phyloP scores from a whole-genome alignment of 1,284 basidiomycete genomes.

The Ustilago shanxiensis region DNA sequence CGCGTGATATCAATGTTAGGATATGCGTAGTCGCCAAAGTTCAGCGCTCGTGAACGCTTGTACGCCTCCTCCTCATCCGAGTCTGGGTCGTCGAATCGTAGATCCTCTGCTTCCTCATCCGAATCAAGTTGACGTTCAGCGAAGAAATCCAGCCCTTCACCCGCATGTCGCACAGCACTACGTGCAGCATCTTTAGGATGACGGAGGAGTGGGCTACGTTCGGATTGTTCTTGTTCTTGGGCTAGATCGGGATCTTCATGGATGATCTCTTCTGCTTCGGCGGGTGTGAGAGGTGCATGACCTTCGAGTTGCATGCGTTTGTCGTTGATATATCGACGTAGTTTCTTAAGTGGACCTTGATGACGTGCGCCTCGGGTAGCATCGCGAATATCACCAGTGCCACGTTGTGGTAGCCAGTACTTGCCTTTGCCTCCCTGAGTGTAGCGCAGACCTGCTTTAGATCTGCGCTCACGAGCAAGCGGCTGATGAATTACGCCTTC shows the following conservation, averaged over 20 bases:
- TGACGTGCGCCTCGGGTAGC: slow-evolving; percentile 46
- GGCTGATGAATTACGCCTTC: slow-evolving; percentile 85
- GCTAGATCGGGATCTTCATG: slow-evolving; percentile 74
- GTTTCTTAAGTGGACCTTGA: slow-evolving; percentile 71
- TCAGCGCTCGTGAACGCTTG: slow-evolving; percentile 77
- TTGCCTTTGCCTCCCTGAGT: slow-evolving; percentile 82
- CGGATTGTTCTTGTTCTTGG: slow-evolving; percentile 66
- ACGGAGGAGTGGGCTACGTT: slow-evolving; percentile 29
- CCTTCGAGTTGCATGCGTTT: slow-evolving; percentile 75
- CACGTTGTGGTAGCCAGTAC: slow-evolving; percentile 69
- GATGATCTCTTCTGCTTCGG: slow-evolving; percentile 78
- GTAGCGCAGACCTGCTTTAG: slow-evolving; percentile 81
- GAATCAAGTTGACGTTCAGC: slow-evolving; percentile 59
- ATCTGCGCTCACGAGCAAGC: slow-evolving; percentile 51
- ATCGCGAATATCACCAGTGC: slow-evolving; percentile 40
- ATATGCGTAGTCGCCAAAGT: slow-evolving; percentile 93
- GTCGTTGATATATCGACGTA: slow-evolving; percentile 73
- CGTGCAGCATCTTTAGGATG: slow-evolving; percentile 34
- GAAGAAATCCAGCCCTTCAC: slow-evolving; percentile 50
- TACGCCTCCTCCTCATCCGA: slow-evolving; percentile 79
- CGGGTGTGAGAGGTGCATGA: slow-evolving; percentile 80
- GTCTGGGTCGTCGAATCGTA: slow-evolving; percentile 78
- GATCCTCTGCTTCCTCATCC: slow-evolving; percentile 72
- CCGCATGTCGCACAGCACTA: slow-evolving; percentile 37
- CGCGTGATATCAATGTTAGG: slow-evolving; percentile 87